Percentiles rank a stretch among this genome's conserved stretches.
Evolutionary conservation across 257 asterid genomes (phyloP).

Genomic region (Solanum tacnaense): DNA sequence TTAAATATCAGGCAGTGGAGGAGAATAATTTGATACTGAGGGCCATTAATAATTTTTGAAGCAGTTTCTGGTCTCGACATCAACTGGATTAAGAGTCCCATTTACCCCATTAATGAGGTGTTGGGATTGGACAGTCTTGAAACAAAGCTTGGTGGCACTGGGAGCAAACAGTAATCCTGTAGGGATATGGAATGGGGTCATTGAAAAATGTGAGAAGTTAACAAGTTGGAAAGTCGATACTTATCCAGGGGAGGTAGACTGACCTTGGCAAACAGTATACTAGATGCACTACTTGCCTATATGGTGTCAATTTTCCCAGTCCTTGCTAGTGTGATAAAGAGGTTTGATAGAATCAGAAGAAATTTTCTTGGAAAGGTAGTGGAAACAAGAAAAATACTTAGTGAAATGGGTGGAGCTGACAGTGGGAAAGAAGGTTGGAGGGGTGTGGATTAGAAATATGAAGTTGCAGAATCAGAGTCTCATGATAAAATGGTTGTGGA

Average conservation of each 20-base stretch:
- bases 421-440: background rate
- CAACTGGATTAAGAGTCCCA: background rate
- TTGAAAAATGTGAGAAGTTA: background rate
- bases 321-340: background rate
- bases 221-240: background rate
- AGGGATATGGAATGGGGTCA: background rate
- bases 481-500: background rate
- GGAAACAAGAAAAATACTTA: background rate
- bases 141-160: background rate
- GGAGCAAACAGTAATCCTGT: background rate
- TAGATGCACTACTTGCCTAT: background rate
- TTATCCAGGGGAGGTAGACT: background rate
- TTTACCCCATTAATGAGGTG: background rate
- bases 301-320: background rate
- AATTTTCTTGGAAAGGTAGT: background rate
- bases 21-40: background rate
- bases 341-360: background rate
- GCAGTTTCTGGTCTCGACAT: background rate
- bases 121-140: background rate
- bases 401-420: background rate
- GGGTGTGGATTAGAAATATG: background rate
- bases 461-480: background rate
- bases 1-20: background rate
- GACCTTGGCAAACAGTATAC: background rate
- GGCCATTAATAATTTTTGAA: background rate